Conservation (phyloP, 192 early-diverging fungal species). For the Backusella mclennaniae region DNA sequence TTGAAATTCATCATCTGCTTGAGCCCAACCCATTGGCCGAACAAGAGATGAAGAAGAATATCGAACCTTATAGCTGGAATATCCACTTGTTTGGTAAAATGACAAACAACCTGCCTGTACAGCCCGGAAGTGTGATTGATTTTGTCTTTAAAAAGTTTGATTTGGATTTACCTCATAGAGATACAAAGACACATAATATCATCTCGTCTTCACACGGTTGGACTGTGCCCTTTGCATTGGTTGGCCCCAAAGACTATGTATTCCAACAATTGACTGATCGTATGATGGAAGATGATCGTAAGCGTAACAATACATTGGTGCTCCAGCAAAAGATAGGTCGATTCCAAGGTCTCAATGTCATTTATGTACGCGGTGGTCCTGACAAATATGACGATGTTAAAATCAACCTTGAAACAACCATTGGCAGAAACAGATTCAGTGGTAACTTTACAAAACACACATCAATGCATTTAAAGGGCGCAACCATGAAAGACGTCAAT, state of each 20-base stretch:
- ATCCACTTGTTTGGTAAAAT: slow-evolving; percentile 59
- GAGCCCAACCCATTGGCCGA: slow-evolving; percentile 35
- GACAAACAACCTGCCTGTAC: slow-evolving; percentile 48
- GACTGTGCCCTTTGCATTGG: slow-evolving; percentile 12
- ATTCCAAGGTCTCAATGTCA: slow-evolving; percentile 47
- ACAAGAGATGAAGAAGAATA: slow-evolving; percentile 34
- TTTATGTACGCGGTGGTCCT: slow-evolving; percentile 49
- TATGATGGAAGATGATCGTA: neutral
- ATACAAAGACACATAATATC: slow-evolving; percentile 20
- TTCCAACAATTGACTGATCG: slow-evolving; percentile 18
- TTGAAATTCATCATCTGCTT: slow-evolving; percentile 42
- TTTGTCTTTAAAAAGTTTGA: slow-evolving; percentile 46
- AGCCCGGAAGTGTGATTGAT: slow-evolving; percentile 48
- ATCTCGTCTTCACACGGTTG: slow-evolving; percentile 8
- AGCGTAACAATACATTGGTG: neutral
- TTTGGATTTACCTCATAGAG: slow-evolving; percentile 42
- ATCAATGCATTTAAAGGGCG: slow-evolving; percentile 12
- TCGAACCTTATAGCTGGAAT: slow-evolving; percentile 42
- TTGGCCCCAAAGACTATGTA: slow-evolving; percentile 32
- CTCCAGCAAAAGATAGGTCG: slow-evolving; percentile 35
- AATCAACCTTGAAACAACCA: slow-evolving; percentile 15
- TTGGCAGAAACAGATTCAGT: slow-evolving; percentile 17
- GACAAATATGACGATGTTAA: slow-evolving; percentile 8
- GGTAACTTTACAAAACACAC: slow-evolving; percentile 14
- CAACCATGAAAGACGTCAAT: slow-evolving; percentile 33